Percentiles rank a stretch among this genome's conserved stretches.
phyloP scores from a whole-genome alignment of 495 filamentous ascomycete genomes.

The Penicillium riverlandense region DNA sequence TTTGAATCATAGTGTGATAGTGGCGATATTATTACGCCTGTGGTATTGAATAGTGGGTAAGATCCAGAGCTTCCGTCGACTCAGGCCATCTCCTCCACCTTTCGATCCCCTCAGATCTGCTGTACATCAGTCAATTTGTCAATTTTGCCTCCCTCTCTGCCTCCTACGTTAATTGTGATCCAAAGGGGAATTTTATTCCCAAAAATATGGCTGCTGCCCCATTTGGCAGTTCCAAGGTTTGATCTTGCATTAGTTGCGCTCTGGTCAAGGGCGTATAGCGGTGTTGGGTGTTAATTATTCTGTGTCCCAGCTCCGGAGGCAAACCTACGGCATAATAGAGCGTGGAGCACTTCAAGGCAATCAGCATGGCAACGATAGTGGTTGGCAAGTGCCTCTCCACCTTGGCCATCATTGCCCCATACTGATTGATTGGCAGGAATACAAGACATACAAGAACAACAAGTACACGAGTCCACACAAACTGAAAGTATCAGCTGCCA shows the following conservation, averaged over 20 bases:
- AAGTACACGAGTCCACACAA: too few species aligned
- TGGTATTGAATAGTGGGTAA: conserved; percentile 4
- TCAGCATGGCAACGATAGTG: conserved; percentile 7
- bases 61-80: conserved; percentile 9
- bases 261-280: not conserved
- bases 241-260: conserved; percentile 5
- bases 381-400: conserved; percentile 3
- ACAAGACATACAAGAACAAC: too few species aligned
- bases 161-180: not conserved
- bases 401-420: conserved; percentile 1
- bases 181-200: conserved; percentile 1
- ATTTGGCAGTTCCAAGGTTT: not conserved
- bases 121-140: not conserved
- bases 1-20: not conserved
- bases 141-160: not conserved
- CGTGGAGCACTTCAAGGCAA: conserved; percentile 8
- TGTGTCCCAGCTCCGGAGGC: conserved; percentile 3
- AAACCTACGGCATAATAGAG: not conserved
- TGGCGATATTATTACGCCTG: conserved; percentile 4
- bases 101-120: conserved; percentile 1
- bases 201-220: not conserved
- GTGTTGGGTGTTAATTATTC: not conserved
- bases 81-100: not conserved
- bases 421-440: not conserved
- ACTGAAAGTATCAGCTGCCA: too few species aligned